Evolutionary conservation across 2,329 filamentous ascomycete species (phyloP), one percentile per base, ranked within the genome.

Genomic region (Aureobasidium sp.): DNA sequence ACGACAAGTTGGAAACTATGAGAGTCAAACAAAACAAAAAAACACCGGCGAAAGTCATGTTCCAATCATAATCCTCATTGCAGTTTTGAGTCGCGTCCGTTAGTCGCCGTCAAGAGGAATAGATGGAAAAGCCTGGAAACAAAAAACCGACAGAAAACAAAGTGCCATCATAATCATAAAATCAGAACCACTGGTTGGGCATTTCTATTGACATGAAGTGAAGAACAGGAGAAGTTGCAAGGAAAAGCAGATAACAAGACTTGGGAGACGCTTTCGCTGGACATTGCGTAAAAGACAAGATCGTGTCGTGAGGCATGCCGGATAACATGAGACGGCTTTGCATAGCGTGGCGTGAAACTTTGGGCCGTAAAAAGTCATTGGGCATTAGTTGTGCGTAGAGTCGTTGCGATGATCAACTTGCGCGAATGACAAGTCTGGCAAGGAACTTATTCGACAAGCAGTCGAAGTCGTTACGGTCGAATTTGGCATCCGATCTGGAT

Each of bases 401-500:
- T 27, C 36, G 30, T 39, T 30, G 39, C 16, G 42, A 10, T 30
- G 21, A 47, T 64, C 71, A 96, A 79, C 95, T 96, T 71, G 93
- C 90, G 69, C 93, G 91, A 75, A 97, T 96, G 74, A 97, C 92
- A 71, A 97, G 85, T 78, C 95, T 95, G 41, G 92, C 95, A 68
- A 97, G 79, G 80, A 97, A 97, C 81, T 97, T 97, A 81, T 96
- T 97, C 59, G 92, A 96, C 72, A 97, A 78, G 64, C 87, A 94
- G 79, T 97, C 93, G 73, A 97, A 97, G 79, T 97, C 90, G 69
- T 88, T 85, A 68, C 90, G 86, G 78, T 96, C 89, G 75, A 96
- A 97, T 76, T 88, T 90, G 70, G 88, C 85, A 63, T 87, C 86
- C 67, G 85, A 83, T 68, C 93, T 89, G 64, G 86, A 86, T 70